phyloP scores from a whole-genome alignment of 345 rosid species.

The Salix brachista region DNA sequence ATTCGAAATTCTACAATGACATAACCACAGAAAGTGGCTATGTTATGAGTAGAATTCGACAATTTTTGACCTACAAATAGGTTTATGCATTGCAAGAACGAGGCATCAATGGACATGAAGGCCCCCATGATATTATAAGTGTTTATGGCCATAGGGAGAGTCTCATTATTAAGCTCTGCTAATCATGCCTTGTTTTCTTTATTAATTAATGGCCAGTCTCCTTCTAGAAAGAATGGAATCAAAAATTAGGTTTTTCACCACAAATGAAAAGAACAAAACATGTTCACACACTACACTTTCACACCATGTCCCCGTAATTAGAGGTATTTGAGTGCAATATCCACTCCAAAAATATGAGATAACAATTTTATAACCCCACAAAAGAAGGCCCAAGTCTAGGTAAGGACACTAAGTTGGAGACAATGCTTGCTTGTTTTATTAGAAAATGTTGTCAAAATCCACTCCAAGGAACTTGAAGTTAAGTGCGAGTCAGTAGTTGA shows the following conservation, averaged over 20 bases:
- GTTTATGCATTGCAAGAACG: constrained; percentile 13
- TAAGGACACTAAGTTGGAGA: not conserved
- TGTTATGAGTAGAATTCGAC: constrained; percentile 11
- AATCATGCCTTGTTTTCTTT: constrained; percentile 3
- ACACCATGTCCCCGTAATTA: constrained; percentile 16
- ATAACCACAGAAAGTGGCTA: not conserved
- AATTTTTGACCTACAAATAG: constrained; percentile 3
- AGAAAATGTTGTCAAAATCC: not conserved
- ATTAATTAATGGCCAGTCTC: constrained; percentile 35
- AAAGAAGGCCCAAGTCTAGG: not conserved
- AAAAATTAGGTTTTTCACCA: constrained; percentile 26
- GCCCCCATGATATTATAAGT: not conserved
- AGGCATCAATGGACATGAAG: constrained; percentile 27
- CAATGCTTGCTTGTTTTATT: not conserved
- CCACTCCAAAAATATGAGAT: not conserved
- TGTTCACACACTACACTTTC: constrained; percentile 17
- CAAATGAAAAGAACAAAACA: constrained; percentile 1
- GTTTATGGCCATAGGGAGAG: not conserved
- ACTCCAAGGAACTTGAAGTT: not conserved
- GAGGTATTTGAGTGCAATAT: not conserved
- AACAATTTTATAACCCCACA: not conserved
- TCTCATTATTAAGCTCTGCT: not conserved
- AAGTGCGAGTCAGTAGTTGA: not conserved
- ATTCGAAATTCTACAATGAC: not conserved
- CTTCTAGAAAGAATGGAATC: constrained; percentile 29